Evolutionary conservation across 1,284 basidiomycete genomes (phyloP), one percentile per base, ranked within the genome.

Genomic region (Agroathelia rolfsii): DNA sequence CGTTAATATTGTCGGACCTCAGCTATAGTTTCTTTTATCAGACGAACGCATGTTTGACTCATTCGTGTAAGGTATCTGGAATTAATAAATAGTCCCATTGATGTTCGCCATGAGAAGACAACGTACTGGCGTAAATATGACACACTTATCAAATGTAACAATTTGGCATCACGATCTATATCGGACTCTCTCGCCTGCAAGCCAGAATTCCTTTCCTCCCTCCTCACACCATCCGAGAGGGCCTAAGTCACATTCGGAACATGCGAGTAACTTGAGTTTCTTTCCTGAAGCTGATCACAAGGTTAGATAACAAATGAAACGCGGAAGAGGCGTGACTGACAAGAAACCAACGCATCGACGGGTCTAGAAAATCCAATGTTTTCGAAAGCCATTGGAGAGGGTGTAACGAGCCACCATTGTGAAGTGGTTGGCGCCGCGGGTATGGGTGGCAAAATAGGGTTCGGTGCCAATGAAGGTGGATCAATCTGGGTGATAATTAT

Each of bases 231-330:
- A 95, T 0, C 92, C 92, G 6, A 96, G 46, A 2, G 92, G 89
- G 0, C 90, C 92, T 4, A 92, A 62, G 50, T 94, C 89, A 48
- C 92, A 96, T 49, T 93, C 89, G 0, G 85, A 89, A 48, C 92
- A 95, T 10, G 76, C 73, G 18, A 96, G 63, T 34, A 87, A 71
- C 49, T 92, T 92, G 40, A 85, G 50, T 38, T 53, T 59, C 37
- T 60, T 64, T 14, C 57, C 61, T 57, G 47, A 41, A n/a, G 46
- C 47, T 39, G 29, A 32, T 13, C 3, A 25, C 4, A 25, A 19
- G 18, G 9, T 8, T 8, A 19, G 17, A 14, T 23, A n/a, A n/a
- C n/a, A n/a, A n/a, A n/a, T n/a, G n/a, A n/a, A n/a, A n/a, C n/a
- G n/a, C n/a, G n/a, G n/a, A n/a, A n/a, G n/a, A n/a, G n/a, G n/a